Evolutionary conservation across 1,284 basidiomycete genomes (phyloP), one percentile per base, ranked within the genome.

Genomic region (Puccinia horiana): DNA sequence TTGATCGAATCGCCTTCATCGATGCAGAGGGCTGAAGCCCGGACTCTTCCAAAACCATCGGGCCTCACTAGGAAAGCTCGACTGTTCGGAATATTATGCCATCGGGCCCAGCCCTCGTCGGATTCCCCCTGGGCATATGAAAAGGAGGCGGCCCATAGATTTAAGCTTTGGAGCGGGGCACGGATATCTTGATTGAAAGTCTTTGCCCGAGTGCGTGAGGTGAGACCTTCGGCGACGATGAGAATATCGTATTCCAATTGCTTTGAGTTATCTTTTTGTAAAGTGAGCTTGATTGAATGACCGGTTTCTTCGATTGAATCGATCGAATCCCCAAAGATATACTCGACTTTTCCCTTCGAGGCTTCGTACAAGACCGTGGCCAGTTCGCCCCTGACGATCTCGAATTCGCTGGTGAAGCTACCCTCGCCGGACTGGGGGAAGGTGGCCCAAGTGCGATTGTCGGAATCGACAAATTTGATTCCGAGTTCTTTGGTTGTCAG

Each of bases 301-400:
- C 76, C 74, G 26, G 81, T 82, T 65, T 83, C 76, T 20, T 84
- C 32, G 23, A 85, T 83, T 20, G 76, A 58, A 6, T 80, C 70
- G 16, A 85, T 76, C 0, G 83, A 82, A 0, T 81, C 83, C 3
- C 83, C 84, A 56, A 84, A 85, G 37, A 47, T 75, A 37, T 82
- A 85, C 16, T 83, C 76, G 2, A 85, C 74, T 23, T 81, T 75
- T 0, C 81, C 26, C 35, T 81, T 49, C 0, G 83, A 79, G 3
- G 84, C 82, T 11, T 83, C 49, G 70, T 82, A 84, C 9, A 85
- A 77, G 11, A 85, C 49, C 14, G 81, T 47, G 0, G 83, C 84
- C 0, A 85, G 82, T 47, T 85, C 84, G 9, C 84, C 83, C 18
- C 85, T 80, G 3, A 85, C 78, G 63, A 85, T 84, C 81, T 85